Evolutionary conservation across 345 rosid genomes (phyloP), one percentile per base, ranked within the genome.

Genomic region (Mangifera indica): DNA sequence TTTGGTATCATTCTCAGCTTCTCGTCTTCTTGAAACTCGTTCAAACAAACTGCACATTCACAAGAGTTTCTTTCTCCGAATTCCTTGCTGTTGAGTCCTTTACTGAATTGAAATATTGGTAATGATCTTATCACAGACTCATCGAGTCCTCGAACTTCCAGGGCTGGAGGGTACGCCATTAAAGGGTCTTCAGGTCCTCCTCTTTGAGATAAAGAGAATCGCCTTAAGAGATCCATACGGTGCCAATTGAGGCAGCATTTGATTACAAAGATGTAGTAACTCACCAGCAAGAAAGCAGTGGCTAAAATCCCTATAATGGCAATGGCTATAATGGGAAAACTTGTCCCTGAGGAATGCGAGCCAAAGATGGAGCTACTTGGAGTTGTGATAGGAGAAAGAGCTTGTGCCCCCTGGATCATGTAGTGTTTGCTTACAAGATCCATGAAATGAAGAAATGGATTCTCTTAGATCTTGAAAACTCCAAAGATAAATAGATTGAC

Each of bases 231-330:
- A 67, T 91, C 93, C 51, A 89, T 84, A 4, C 88, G 71, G 77
- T 89, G 97, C 97, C 97, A 90, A 45, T 75, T 90, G 14, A 94
- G 93, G 78, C 97, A 90, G 73, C 98, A 94, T 76, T 92, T 92
- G 77, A 94, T 90, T 17, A 85, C 93, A 7, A 92, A 94, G 72
- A 94, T 64, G 70, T 92, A 92, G 67, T 94, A 94, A 85, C 98
- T 84, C 26, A 94, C 89, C 2, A 94, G 87, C 81, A 94, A 78
- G 72, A 92, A 90, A 48, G 88, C 89, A 3, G 95, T 92, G 57
- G 97, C 95, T 7, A 92, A 60, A 74, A 94, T 94, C 54, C 97
- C 98, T 17, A 94, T 86, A 13, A 90, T 77, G 6, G 97, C 90
- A 22, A 94, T 76, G 56, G 86, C 89, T 77, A 94, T 81, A 70